These are phyloP conservation scores for Wickerhamiella allomyrinae DNA, from an alignment of 805 yeast species.

Conservation along the genomic window DNA sequence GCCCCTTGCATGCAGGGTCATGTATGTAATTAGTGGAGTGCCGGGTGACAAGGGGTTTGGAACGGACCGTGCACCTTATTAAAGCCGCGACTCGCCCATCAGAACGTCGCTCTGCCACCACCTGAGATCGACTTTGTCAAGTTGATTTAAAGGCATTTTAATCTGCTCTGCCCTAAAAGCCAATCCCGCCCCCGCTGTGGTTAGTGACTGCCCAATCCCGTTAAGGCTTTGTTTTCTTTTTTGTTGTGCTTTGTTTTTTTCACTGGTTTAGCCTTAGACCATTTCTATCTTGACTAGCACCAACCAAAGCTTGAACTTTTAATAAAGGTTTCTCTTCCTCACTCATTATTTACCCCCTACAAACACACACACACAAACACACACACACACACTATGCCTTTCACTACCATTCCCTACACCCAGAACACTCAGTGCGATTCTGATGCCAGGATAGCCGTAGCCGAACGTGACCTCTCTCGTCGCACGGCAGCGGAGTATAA, in stretches of 20 bases:
- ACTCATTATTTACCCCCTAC: conserved; percentile 1
- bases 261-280: too few species aligned
- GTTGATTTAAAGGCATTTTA: too few species aligned
- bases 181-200: too few species aligned
- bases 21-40: neutral
- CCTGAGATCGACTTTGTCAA: too few species aligned
- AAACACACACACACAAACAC: neutral
- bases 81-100: neutral
- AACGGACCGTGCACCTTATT: neutral
- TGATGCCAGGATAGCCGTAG: conserved; percentile 8
- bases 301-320: too few species aligned
- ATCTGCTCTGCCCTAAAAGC: too few species aligned
- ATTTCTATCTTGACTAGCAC: too few species aligned
- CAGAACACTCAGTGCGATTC: neutral
- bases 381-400: conserved; percentile 6
- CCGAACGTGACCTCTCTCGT: conserved; percentile 14
- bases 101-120: neutral
- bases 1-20: neutral
- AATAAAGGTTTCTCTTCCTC: too few species aligned
- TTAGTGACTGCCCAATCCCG: too few species aligned
- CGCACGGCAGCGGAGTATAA: conserved; percentile 24
- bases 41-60: neutral
- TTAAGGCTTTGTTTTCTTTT: too few species aligned
- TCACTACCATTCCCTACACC: neutral
- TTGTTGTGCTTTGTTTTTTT: too few species aligned